phyloP scores from a whole-genome alignment of 768 basidiomycete genomes.

The Tricholoma bakamatsutake region DNA sequence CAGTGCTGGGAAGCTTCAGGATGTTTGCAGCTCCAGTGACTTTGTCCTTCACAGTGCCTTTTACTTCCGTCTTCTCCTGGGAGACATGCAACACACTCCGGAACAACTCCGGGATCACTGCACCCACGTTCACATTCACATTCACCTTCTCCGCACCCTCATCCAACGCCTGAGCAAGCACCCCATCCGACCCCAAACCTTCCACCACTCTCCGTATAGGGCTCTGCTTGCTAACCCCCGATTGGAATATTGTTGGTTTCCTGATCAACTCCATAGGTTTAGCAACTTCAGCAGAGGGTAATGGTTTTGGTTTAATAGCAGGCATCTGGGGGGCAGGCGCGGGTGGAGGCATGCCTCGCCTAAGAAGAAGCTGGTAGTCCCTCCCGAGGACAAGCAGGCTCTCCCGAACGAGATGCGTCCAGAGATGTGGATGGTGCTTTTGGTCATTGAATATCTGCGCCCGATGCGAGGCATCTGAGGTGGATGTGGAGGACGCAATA shows the following conservation, averaged over 20 bases:
- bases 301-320: background rate
- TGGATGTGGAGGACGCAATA: constrained; percentile 39
- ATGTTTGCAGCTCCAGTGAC: background rate
- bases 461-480: constrained; percentile 38
- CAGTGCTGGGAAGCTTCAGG: background rate
- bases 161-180: constrained; percentile 45
- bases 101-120: background rate
- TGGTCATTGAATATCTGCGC: constrained; percentile 62
- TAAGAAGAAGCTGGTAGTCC: constrained; percentile 64
- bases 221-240: constrained; percentile 28
- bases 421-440: constrained; percentile 57
- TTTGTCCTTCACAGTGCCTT: constrained; percentile 15
- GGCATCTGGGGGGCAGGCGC: constrained; percentile 16
- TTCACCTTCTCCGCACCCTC: constrained; percentile 33
- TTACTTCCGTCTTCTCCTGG: constrained; percentile 13
- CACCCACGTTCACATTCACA: constrained; percentile 7
- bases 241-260: constrained; percentile 39
- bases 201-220: constrained; percentile 49
- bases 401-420: constrained; percentile 55
- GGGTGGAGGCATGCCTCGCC: constrained; percentile 44
- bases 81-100: constrained; percentile 5
- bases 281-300: constrained; percentile 17
- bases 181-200: constrained; percentile 56
- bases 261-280: constrained; percentile 21
- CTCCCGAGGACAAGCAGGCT: constrained; percentile 54